Conservation (phyloP, 1,139 yeast species). For the Williopsis jadinii region DNA sequence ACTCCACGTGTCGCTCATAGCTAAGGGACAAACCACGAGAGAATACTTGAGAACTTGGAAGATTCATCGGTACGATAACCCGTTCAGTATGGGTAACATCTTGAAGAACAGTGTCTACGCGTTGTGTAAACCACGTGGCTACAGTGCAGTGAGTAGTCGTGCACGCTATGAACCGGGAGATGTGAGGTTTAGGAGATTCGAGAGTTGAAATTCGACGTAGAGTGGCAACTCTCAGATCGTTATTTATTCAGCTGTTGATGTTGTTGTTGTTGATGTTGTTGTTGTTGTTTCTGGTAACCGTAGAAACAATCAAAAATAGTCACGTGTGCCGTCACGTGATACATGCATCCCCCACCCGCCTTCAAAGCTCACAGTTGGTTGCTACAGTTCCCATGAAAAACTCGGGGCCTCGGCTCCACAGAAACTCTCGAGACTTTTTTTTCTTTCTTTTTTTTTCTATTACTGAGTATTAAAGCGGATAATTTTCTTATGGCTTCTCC, state of each 20-base stretch:
- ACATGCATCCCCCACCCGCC: too few species aligned
- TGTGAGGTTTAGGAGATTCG: conserved; percentile 30
- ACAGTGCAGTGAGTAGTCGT: conserved; percentile 32
- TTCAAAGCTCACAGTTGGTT: too few species aligned
- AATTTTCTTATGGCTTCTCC: too few species aligned
- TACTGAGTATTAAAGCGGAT: too few species aligned
- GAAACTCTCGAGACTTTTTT: background rate
- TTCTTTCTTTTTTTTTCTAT: background rate
- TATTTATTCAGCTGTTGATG: too few species aligned
- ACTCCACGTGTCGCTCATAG: conserved; percentile 47
- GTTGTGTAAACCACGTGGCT: conserved; percentile 46
- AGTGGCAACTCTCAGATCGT: too few species aligned
- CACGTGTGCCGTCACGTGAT: background rate
- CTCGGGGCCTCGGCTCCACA: background rate
- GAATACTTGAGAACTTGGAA: conserved; percentile 44
- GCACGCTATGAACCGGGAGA: conserved; percentile 36
- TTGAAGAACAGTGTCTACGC: conserved; percentile 36
- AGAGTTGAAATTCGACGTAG: background rate
- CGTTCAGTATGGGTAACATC: conserved; percentile 16
- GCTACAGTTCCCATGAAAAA: background rate
- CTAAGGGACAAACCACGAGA: conserved; percentile 63
- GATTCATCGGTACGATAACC: conserved; percentile 21
- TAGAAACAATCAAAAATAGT: background rate
- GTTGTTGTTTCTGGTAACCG: too few species aligned
- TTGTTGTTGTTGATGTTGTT: too few species aligned